A percentile compares a stretch with the other conserved stretches of the same genome.
phyloP scores from a whole-genome alignment of 1,284 basidiomycete genomes.

The Pseudomicrostroma phylloplanum region DNA sequence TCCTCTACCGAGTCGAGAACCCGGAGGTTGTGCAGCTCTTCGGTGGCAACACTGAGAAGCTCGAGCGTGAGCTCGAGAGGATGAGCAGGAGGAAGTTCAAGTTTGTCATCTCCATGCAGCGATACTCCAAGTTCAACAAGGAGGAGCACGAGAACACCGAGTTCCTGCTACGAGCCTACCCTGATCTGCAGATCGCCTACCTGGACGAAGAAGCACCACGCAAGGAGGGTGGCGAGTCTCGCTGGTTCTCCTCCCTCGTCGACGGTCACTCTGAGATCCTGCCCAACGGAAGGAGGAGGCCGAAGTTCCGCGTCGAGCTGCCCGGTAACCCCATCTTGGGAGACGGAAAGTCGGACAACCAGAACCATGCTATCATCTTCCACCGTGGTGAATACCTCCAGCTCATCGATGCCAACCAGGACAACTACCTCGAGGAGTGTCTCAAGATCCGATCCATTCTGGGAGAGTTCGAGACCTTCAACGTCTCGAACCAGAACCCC shows the following conservation, averaged over 20 bases:
- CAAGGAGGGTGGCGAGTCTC: conserved; percentile 89
- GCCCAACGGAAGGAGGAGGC: conserved; percentile 76
- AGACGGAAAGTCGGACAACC: conserved; percentile 98
- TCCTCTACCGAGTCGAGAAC: conserved; percentile 98
- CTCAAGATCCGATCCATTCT: conserved; percentile 98
- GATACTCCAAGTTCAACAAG: conserved; percentile 98
- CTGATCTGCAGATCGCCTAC: conserved; percentile 96
- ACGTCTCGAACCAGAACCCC: conserved; percentile 76
- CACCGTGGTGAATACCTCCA: conserved; percentile 98
- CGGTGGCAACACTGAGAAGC: conserved; percentile 92
- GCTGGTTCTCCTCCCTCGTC: conserved; percentile 91
- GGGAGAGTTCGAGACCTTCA: conserved; percentile 93
- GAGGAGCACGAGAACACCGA: conserved; percentile 99
- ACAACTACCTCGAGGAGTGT: conserved; percentile 99
- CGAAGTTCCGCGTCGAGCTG: conserved; percentile 97
- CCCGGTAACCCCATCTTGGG: conserved; percentile 98
- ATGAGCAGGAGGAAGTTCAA: conserved; percentile 99
- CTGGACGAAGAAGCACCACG: conserved; percentile 85
- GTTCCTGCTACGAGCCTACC: conserved; percentile 95
- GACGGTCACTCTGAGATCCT: conserved; percentile 96
- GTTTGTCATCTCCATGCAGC: conserved; percentile 98
- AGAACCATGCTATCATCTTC: conserved; percentile 98
- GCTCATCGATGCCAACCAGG: conserved; percentile 98
- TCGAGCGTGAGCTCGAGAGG: conserved; percentile 92
- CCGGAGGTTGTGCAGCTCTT: conserved; percentile 95